These are phyloP conservation scores for Eucommia ulmoides DNA, from an alignment of 257 asterid genomes.

Conservation along the genomic window DNA sequence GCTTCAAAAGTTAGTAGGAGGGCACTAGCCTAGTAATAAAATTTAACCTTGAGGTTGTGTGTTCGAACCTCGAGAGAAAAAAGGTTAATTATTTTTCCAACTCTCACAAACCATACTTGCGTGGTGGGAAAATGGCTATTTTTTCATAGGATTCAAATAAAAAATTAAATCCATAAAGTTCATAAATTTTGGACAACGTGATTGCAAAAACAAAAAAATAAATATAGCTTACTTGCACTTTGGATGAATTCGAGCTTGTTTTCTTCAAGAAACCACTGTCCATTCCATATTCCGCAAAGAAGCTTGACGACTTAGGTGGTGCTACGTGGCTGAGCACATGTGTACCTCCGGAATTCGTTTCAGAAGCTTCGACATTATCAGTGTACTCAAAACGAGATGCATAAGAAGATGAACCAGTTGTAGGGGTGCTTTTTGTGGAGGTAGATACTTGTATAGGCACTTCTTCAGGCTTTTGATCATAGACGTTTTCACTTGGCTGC, in stretches of 20 bases:
- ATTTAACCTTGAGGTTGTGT: no score
- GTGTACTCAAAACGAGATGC: conserved; percentile 78
- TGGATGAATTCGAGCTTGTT: conserved; percentile 48
- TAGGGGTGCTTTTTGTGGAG: conserved; percentile 35
- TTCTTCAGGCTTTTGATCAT: conserved; percentile 95
- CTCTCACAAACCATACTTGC: no score
- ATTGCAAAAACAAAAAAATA: no score
- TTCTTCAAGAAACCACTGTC: conserved; percentile 75
- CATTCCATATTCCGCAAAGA: conserved; percentile 91
- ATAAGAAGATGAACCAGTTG: conserved; percentile 37
- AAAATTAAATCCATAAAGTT: no score
- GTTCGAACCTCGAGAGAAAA: no score
- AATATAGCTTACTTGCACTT: conserved; percentile 50
- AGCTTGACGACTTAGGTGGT: conserved; percentile 52
- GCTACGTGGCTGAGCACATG: conserved; percentile 51
- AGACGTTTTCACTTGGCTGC: conserved; percentile 88
- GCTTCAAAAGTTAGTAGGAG: no score
- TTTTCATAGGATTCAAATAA: no score
- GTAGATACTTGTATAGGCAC: conserved; percentile 50
- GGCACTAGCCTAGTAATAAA: no score
- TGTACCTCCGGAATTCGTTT: conserved; percentile 52
- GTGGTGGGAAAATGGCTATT: no score
- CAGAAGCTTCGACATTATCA: conserved; percentile 59
- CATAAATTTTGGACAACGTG: no score
- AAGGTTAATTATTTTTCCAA: no score